Percentiles rank a stretch among this genome's conserved stretches.
Evolutionary conservation across 768 basidiomycete species (phyloP).

Genomic region (Coprinellus aureogranulatus): DNA sequence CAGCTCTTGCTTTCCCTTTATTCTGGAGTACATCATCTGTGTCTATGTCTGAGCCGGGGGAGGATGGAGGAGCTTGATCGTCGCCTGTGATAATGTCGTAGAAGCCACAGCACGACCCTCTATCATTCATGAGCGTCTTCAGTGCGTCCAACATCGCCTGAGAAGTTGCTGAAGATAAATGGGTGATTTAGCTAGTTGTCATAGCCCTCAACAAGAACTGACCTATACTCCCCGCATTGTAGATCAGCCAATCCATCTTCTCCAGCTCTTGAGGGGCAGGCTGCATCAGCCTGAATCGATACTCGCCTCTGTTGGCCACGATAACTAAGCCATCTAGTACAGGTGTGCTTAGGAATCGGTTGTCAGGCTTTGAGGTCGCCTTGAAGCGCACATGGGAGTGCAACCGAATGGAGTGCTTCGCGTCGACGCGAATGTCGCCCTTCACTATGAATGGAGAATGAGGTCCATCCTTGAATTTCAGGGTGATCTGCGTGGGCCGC

Average conservation of each 20-base stretch:
- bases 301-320: conserved; percentile 49
- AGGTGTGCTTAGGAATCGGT: conserved; percentile 42
- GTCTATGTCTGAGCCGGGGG: background rate
- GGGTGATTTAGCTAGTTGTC: background rate
- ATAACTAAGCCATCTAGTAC: conserved; percentile 63
- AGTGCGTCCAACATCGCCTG: conserved; percentile 68
- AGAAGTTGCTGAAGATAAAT: conserved; percentile 45
- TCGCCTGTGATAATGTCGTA: conserved; percentile 45
- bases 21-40: background rate
- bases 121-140: conserved; percentile 42
- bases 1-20: background rate
- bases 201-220: conserved; percentile 14
- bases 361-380: conserved; percentile 54
- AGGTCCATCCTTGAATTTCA: conserved; percentile 24
- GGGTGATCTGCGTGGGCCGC: conserved; percentile 41
- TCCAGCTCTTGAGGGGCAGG: conserved; percentile 60
- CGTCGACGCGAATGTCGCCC: conserved; percentile 57
- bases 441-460: conserved; percentile 26
- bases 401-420: conserved; percentile 46
- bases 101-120: conserved; percentile 46
- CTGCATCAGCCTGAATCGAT: conserved; percentile 52
- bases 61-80: background rate
- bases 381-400: conserved; percentile 66
- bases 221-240: conserved; percentile 61
- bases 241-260: conserved; percentile 63